These are phyloP conservation scores for Dioscorea alata DNA, from an alignment of 106 monocot genomes.

Conservation along the genomic window DNA sequence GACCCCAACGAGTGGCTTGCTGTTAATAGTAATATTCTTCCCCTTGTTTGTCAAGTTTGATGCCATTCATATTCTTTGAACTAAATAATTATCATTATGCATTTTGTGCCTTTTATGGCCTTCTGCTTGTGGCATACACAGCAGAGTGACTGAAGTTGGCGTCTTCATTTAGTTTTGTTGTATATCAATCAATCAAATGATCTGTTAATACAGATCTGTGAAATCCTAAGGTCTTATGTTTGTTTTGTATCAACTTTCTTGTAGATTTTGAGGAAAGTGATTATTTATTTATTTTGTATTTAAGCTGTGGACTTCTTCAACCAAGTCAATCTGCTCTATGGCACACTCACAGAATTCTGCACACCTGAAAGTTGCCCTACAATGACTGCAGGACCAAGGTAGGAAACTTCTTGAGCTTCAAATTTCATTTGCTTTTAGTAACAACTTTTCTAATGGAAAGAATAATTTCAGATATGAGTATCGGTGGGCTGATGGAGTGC, in stretches of 20 bases:
- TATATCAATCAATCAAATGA: too few relatives aligned
- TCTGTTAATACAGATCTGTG: too few relatives aligned
- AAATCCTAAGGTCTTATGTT: too few relatives aligned
- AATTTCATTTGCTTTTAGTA: background rate
- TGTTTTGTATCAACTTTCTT: background rate
- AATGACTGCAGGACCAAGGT: constrained; percentile 99
- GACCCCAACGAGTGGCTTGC: constrained; percentile 97
- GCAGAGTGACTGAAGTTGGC: too few relatives aligned
- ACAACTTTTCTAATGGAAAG: background rate
- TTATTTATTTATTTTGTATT: constrained; percentile 16
- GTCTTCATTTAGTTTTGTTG: too few relatives aligned
- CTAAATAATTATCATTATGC: background rate
- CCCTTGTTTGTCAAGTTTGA: constrained; percentile 6
- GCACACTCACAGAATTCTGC: constrained; percentile 94
- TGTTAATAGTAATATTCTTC: constrained; percentile 75
- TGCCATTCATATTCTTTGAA: constrained; percentile 5
- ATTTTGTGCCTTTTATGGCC: background rate
- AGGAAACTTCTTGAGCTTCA: constrained; percentile 9
- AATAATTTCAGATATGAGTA: constrained; percentile 74
- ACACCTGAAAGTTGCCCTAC: constrained; percentile 93
- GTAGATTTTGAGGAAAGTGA: background rate
- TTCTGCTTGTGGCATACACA: too few relatives aligned
- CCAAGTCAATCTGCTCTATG: constrained; percentile 96
- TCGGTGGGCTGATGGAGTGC: constrained; percentile 98
- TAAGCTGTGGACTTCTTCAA: constrained; percentile 99